phyloP scores from a whole-genome alignment of 208 protist species.

The Acanthamoeba triangularis region DNA sequence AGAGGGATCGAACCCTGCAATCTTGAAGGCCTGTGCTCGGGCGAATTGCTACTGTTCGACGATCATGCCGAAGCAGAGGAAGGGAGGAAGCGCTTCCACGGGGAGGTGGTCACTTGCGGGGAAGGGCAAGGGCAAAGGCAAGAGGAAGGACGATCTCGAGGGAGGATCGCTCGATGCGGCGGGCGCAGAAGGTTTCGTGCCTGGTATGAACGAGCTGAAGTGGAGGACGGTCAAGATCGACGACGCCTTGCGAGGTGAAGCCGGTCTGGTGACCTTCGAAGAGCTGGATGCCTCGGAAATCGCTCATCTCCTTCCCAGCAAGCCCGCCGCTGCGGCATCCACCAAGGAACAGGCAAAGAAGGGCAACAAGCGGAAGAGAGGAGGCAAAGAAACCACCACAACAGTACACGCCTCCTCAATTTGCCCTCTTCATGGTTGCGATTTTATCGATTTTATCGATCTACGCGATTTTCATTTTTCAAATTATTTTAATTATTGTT shows the following conservation, averaged over 20 bases:
- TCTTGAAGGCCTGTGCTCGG: too few relatives aligned
- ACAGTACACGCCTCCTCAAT: not conserved
- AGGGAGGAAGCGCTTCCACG: too few relatives aligned
- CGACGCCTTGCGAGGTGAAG: constrained; percentile 28
- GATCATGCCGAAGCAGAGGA: too few relatives aligned
- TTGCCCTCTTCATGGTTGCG: not conserved
- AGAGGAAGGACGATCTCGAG: too few relatives aligned
- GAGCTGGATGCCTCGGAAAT: constrained; percentile 12
- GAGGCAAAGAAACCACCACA: not conserved
- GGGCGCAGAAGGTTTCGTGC: not conserved
- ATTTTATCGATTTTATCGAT: not conserved
- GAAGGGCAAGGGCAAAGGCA: too few relatives aligned
- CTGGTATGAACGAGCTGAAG: not conserved
- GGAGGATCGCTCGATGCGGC: not conserved
- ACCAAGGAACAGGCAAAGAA: not conserved
- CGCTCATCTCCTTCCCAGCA: not conserved
- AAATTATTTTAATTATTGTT: not conserved
- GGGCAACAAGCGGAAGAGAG: constrained; percentile 35
- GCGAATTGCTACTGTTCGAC: too few relatives aligned
- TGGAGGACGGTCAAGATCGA: constrained; percentile 4
- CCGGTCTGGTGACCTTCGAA: not conserved
- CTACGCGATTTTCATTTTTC: not conserved
- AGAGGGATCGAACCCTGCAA: too few relatives aligned
- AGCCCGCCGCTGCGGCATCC: not conserved
- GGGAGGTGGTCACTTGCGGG: too few relatives aligned